These are phyloP conservation scores for Chondrus crispus DNA, from an alignment of 23 red algal species.

Conservation along the genomic window DNA sequence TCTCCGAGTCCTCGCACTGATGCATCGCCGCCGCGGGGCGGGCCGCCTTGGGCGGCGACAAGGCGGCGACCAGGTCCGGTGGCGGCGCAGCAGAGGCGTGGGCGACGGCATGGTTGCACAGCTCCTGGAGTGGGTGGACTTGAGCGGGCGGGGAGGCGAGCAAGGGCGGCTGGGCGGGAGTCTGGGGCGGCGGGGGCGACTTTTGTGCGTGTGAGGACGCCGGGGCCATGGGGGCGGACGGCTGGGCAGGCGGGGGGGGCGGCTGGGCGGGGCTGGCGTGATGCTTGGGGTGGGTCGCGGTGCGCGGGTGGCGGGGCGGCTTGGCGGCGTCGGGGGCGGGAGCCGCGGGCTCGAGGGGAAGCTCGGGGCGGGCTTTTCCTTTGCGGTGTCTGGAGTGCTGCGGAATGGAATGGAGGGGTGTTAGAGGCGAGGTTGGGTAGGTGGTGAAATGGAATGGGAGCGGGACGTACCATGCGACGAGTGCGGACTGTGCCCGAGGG, in stretches of 20 bases:
- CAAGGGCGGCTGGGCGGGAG: background rate
- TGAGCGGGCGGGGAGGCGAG: background rate
- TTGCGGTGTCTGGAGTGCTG: conserved; percentile 36
- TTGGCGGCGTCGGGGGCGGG: background rate
- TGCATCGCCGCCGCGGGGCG: background rate
- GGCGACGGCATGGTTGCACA: background rate
- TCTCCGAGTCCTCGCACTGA: background rate
- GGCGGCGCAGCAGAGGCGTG: background rate
- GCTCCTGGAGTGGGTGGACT: background rate
- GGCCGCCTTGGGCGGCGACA: background rate
- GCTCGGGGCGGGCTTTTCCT: conserved; percentile 25
- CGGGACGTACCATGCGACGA: background rate
- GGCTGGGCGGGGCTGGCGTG: background rate
- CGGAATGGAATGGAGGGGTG: background rate
- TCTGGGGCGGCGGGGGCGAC: background rate
- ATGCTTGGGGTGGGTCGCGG: background rate
- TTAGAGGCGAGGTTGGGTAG: background rate
- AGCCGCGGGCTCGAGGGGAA: background rate
- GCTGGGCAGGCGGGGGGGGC: background rate
- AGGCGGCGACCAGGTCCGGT: background rate
- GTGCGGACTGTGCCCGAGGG: background rate
- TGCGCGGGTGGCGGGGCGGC: background rate
- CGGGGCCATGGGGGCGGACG: background rate
- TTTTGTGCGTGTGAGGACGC: background rate
- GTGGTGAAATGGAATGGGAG: background rate